phyloP scores from a whole-genome alignment of 352 stramenopile genomes.

The Phytopythium litorale region DNA sequence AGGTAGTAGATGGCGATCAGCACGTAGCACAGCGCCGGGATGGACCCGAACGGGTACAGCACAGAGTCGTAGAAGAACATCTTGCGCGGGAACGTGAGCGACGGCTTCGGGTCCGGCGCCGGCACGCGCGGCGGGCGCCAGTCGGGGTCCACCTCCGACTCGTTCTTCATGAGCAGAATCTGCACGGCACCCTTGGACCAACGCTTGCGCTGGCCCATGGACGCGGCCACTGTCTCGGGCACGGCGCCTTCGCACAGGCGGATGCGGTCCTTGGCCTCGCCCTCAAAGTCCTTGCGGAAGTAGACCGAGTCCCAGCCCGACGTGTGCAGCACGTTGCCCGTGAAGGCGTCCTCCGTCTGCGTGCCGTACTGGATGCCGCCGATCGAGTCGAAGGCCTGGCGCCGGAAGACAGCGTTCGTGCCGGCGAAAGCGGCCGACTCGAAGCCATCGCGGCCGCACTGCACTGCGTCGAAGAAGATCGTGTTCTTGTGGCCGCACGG shows the following conservation, averaged over 20 bases:
- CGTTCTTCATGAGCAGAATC: constrained; percentile 88
- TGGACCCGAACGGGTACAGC: constrained; percentile 86
- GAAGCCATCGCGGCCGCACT: constrained; percentile 85
- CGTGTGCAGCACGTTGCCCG: constrained; percentile 81
- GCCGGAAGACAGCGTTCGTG: constrained; percentile 88
- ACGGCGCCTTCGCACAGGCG: constrained; percentile 80
- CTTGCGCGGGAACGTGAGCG: constrained; percentile 77
- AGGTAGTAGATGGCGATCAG: constrained; percentile 84
- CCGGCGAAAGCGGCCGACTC: constrained; percentile 86
- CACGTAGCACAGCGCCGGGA: constrained; percentile 84
- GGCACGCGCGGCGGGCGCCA: constrained; percentile 81
- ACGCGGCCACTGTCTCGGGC: constrained; percentile 79
- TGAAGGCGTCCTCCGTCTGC: constrained; percentile 90
- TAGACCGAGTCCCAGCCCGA: constrained; percentile 85
- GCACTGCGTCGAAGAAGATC: constrained; percentile 89
- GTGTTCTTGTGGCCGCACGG: constrained; percentile 89
- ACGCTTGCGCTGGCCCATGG: constrained; percentile 85
- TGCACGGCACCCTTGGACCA: constrained; percentile 88
- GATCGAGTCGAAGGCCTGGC: constrained; percentile 86
- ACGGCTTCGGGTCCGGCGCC: constrained; percentile 79
- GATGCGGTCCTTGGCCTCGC: constrained; percentile 82
- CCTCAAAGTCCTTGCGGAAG: constrained; percentile 90
- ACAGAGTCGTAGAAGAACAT: constrained; percentile 91
- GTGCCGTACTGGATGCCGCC: constrained; percentile 88
- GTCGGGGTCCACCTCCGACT: constrained; percentile 86